phyloP scores from a whole-genome alignment of 805 yeast species.

The Candida sanyiensis region DNA sequence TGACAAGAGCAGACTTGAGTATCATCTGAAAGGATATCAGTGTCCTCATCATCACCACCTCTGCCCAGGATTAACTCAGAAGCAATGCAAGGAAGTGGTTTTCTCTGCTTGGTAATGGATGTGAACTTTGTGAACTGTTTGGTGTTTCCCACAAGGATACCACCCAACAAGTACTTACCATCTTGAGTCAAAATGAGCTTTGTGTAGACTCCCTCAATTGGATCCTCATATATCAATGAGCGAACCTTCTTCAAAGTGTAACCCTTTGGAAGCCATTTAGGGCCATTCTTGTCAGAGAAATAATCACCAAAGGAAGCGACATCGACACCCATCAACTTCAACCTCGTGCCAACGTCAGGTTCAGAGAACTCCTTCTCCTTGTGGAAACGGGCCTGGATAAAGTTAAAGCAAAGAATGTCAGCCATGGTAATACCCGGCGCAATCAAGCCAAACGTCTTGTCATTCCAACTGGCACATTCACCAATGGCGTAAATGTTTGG shows the following conservation, averaged over 20 bases:
- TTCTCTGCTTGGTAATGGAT: slow-evolving; percentile 25
- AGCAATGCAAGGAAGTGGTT: slow-evolving; percentile 28
- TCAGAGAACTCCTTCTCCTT: slow-evolving; percentile 26
- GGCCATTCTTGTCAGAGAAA: slow-evolving; percentile 32
- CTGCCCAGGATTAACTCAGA: slow-evolving; percentile 29
- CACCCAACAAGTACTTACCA: slow-evolving; percentile 33
- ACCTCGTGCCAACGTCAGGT: slow-evolving; percentile 32
- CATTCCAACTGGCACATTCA: slow-evolving; percentile 34
- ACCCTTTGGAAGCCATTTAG: slow-evolving; percentile 30
- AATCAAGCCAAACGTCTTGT: slow-evolving; percentile 31
- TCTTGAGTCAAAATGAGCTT: slow-evolving; percentile 31
- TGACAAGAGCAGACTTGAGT: slow-evolving; percentile 35
- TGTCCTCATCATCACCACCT: slow-evolving; percentile 27
- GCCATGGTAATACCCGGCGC: slow-evolving; percentile 38
- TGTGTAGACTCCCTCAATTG: slow-evolving; percentile 30
- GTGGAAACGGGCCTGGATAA: slow-evolving; percentile 32
- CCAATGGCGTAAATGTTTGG: slow-evolving; percentile 30
- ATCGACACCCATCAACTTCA: slow-evolving; percentile 34
- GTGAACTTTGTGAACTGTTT: slow-evolving; percentile 29
- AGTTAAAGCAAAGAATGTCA: slow-evolving; percentile 30
- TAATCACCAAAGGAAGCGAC: slow-evolving; percentile 36
- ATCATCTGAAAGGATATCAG: slow-evolving; percentile 28
- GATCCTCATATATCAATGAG: slow-evolving; percentile 29
- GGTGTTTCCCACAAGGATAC: slow-evolving; percentile 33
- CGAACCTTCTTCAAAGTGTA: slow-evolving; percentile 21